Conservation (phyloP, 257 asterid genomes). For the Solanum clarkiae region DNA sequence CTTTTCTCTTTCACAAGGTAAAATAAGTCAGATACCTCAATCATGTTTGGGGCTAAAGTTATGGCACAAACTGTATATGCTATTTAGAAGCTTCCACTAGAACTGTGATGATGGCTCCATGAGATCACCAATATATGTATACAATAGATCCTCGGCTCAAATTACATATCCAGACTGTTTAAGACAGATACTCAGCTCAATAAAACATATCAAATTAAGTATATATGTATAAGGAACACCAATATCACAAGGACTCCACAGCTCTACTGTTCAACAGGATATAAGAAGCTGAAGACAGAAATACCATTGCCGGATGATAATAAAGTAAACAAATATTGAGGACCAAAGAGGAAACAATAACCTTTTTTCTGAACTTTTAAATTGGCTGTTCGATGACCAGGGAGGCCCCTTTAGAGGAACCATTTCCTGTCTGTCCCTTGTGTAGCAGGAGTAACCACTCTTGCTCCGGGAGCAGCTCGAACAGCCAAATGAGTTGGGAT, state of each 20-base stretch:
- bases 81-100: neutral
- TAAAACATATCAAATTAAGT: neutral
- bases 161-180: neutral
- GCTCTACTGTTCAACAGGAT: neutral
- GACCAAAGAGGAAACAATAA: neutral
- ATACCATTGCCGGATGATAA: neutral
- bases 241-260: neutral
- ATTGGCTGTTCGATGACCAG: slow-evolving; percentile 1
- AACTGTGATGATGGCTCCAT: neutral
- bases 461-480: neutral
- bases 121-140: neutral
- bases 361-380: neutral
- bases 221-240: neutral
- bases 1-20: neutral
- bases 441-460: neutral
- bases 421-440: neutral
- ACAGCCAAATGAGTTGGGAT: neutral
- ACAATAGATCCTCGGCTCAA: neutral
- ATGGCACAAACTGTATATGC: neutral
- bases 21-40: neutral
- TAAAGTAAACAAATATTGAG: neutral
- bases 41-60: neutral
- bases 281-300: neutral
- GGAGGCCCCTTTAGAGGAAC: neutral
- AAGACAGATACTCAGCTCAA: neutral